phyloP scores from a whole-genome alignment of 148 eudicot species.

The Arbutus unedo region DNA sequence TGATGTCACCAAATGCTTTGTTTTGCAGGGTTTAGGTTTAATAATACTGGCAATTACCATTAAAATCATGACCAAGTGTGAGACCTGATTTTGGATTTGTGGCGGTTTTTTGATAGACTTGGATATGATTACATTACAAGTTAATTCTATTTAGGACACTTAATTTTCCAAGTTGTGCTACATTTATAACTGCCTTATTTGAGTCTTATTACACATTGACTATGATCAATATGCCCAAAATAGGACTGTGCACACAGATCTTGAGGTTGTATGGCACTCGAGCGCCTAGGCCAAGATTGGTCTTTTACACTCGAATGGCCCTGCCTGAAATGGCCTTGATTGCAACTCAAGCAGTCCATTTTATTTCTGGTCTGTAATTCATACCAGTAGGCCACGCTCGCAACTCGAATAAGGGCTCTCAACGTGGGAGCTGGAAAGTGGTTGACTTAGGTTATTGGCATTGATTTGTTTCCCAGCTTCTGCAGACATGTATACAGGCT shows the following conservation, averaged over 20 bases:
- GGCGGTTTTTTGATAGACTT: no score
- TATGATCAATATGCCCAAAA: neutral
- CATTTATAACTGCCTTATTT: no score
- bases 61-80: no score
- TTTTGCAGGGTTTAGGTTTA: no score
- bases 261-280: neutral
- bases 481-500: neutral
- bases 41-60: no score
- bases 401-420: neutral
- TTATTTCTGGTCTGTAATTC: neutral
- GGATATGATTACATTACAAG: no score
- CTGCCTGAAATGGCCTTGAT: neutral
- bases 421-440: neutral
- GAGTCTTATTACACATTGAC: neutral
- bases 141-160: no score
- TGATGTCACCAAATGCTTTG: no score
- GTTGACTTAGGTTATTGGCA: neutral
- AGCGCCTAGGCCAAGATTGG: neutral
- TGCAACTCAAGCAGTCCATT: neutral
- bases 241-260: neutral
- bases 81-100: no score
- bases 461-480: constrained; percentile 4
- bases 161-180: no score
- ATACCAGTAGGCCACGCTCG: neutral
- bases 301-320: neutral